phyloP scores from a whole-genome alignment of 805 yeast species.

The Kluyveromyces wickerhamii region DNA sequence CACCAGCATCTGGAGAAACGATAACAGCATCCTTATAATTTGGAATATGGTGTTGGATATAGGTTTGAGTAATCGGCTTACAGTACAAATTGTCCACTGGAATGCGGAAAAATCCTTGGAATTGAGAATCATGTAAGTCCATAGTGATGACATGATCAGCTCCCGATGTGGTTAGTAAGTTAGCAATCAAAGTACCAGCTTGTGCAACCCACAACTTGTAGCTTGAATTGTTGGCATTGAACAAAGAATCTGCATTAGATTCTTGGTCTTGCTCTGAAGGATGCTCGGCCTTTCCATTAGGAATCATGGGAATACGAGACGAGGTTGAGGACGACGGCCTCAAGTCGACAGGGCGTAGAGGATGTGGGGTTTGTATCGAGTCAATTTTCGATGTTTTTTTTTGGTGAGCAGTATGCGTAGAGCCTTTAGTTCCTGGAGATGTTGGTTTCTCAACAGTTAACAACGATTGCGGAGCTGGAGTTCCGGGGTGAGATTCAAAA shows the following conservation, averaged over 20 bases:
- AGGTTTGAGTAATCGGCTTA: conserved; percentile 79
- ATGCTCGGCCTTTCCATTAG: conserved; percentile 27
- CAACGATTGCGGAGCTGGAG: conserved; percentile 32
- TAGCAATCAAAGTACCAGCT: conserved; percentile 86
- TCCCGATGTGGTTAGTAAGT: conserved; percentile 81
- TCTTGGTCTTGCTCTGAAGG: conserved; percentile 13
- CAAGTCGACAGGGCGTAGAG: conserved; percentile 1
- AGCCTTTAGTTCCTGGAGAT: conserved; percentile 3
- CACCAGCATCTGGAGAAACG: conserved; percentile 98
- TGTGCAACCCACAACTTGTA: conserved; percentile 95
- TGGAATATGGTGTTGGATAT: conserved; percentile 72
- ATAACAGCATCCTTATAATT: conserved; percentile 75
- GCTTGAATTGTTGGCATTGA: conserved; percentile 46
- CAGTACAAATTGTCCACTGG: conserved; percentile 93
- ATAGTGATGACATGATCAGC: conserved; percentile 95
- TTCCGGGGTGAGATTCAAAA: conserved; percentile 44
- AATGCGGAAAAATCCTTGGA: conserved; percentile 93
- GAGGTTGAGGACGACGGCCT: conserved; percentile 11
- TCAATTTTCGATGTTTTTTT: neutral
- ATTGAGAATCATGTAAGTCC: conserved; percentile 97
- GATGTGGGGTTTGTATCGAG: neutral
- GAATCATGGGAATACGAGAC: conserved; percentile 31
- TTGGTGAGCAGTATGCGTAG: neutral
- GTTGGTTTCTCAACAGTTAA: conserved; percentile 19
- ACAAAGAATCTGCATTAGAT: conserved; percentile 28